Evolutionary conservation across 371 early-diverging fungal genomes (phyloP).

Genomic region (Circinella minor): DNA sequence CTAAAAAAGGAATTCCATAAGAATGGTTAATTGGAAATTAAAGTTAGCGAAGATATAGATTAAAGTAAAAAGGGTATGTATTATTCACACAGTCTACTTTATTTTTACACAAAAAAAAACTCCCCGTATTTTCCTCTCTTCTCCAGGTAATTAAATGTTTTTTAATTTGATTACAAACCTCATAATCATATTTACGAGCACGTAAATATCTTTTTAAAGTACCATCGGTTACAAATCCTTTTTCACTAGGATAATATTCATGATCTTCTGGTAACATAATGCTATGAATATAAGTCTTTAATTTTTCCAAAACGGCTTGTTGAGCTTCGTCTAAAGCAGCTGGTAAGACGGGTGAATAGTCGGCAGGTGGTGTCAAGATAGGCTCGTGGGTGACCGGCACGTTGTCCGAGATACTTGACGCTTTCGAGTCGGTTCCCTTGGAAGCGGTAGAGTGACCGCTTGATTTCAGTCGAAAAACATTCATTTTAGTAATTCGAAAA

Average conservation of each 20-base stretch:
- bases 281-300: conserved; percentile 55
- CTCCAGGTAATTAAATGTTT: background rate
- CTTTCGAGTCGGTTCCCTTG: background rate
- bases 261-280: conserved; percentile 55
- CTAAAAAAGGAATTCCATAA: conserved; percentile 20
- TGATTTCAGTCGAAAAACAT: conserved; percentile 30
- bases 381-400: conserved; percentile 42
- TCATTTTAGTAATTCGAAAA: conserved; percentile 17
- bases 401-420: conserved; percentile 18
- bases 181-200: conserved; percentile 76
- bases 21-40: background rate
- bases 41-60: background rate
- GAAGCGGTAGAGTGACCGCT: conserved; percentile 16
- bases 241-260: conserved; percentile 52
- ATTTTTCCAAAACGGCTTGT: conserved; percentile 43
- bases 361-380: conserved; percentile 34
- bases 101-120: background rate
- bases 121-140: background rate
- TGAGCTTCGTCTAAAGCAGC: conserved; percentile 55
- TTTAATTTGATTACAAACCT: conserved; percentile 22
- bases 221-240: conserved; percentile 57
- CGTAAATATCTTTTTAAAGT: conserved; percentile 78
- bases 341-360: conserved; percentile 23
- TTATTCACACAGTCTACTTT: too few relatives aligned
- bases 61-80: background rate